A percentile compares a stretch with the other conserved stretches of the same genome.
Conservation (phyloP, 2,329 filamentous ascomycete species). For the Phialocephala sp. region DNA sequence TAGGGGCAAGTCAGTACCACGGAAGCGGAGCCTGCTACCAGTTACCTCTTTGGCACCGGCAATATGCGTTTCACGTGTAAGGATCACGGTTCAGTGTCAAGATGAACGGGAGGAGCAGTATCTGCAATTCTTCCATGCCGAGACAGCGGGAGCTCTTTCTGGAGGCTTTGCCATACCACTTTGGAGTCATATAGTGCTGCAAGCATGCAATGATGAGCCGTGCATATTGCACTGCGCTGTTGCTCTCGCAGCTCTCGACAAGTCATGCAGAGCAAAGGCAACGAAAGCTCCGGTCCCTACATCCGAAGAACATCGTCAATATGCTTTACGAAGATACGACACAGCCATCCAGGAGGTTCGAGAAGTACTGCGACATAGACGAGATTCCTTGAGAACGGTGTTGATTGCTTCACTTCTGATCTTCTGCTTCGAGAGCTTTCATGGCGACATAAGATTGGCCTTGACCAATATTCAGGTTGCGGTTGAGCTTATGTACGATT, state of each 20-base stretch:
- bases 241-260: slow-evolving; percentile 30
- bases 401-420: slow-evolving; percentile 37
- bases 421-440: slow-evolving; percentile 36
- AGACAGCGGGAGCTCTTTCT: slow-evolving; percentile 28
- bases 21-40: neutral
- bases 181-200: slow-evolving; percentile 30
- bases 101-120: slow-evolving; percentile 32
- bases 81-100: slow-evolving; percentile 21
- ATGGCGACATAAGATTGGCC: slow-evolving; percentile 29
- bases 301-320: slow-evolving; percentile 27
- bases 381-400: slow-evolving; percentile 30
- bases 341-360: slow-evolving; percentile 31
- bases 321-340: slow-evolving; percentile 32
- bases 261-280: slow-evolving; percentile 17
- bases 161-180: slow-evolving; percentile 28
- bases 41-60: neutral
- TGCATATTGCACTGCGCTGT: slow-evolving; percentile 28
- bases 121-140: slow-evolving; percentile 29
- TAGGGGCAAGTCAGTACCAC: neutral
- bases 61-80: neutral
- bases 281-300: slow-evolving; percentile 7
- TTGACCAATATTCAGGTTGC: slow-evolving; percentile 29
- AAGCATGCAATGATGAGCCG: slow-evolving; percentile 32
- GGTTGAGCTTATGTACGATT: slow-evolving; percentile 29
- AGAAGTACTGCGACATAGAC: slow-evolving; percentile 21